Base-by-base conservation (phyloP, 1,284 basidiomycete species). In the Boletus mariae region DNA sequence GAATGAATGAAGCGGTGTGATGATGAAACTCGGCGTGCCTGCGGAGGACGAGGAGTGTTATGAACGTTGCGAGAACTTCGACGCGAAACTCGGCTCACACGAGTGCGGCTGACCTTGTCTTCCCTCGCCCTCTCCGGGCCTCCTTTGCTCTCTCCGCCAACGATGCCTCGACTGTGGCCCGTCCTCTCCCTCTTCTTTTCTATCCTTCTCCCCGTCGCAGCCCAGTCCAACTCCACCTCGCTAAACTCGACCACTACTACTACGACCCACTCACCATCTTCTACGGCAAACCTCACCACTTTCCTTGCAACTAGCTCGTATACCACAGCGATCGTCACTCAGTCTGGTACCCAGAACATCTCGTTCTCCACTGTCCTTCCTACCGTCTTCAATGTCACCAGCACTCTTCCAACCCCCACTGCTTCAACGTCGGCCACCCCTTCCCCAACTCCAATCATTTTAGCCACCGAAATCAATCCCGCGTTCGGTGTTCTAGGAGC, bases 401-500 rank as follows among this genome's bases (percentile, higher is more conserved):
- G 82, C 79, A 47, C 61, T 69, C 58, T 70, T 73, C 49, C 65
- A 5, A 62, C 75, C 4, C 63, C 76, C 9, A 70, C 76, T 2
- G 61, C 76, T 28, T 69, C 79, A 7, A 59, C 80, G 0, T 73
- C 81, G 1, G 62, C 79, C 5, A 73, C 80, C 3, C 66, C 80
- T 1, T 73, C 80, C 0, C 73, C 83, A 25, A 71, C 78, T 26
- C 80, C 83, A 51, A 80, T 80, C 29, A 71, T 79, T 23, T 78
- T 92, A 51, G 81, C 80, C 26, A 93, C 94, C 26, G 82, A 75
- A 63, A 75, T 98, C 47, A 92, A 95, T 64, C 89, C 91, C 13
- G 92, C 86, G 13, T 98, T 94, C 70, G 94, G 88, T 34, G 87
- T 95, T 12, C 80, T 95, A 7, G 95, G 95, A 47, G 91, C 82